Percentiles rank a stretch among this genome's conserved stretches.
phyloP scores from a whole-genome alignment of 2,329 filamentous ascomycete species.

The Sporothrix globosa region DNA sequence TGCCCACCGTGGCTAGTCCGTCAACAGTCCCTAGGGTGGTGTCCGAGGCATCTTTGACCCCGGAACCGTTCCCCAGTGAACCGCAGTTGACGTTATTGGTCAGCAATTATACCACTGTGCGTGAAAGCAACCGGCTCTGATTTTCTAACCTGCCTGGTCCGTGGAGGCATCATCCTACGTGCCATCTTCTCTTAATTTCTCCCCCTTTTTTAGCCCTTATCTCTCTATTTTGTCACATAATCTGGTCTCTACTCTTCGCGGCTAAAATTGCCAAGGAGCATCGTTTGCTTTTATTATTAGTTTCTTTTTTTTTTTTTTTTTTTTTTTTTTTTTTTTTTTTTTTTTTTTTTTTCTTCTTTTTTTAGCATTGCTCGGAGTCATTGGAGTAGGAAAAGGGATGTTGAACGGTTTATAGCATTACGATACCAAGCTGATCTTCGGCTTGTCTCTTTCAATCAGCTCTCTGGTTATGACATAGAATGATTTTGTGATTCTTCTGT shows the following conservation, averaged over 20 bases:
- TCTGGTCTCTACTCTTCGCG: constrained; percentile 8
- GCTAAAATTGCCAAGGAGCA: background rate
- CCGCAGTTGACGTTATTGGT: constrained; percentile 27
- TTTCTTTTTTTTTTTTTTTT: background rate
- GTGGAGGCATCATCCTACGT: background rate
- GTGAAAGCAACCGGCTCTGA: constrained; percentile 29
- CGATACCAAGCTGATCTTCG: constrained; percentile 23
- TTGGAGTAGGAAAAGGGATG: constrained; percentile 20
- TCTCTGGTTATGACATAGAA: background rate
- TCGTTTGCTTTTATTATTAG: background rate
- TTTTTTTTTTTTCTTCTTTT: background rate
- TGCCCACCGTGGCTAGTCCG: background rate
- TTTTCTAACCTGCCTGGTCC: no score
- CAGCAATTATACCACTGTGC: background rate
- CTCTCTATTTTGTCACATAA: constrained; percentile 4
- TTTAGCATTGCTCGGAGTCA: constrained; percentile 34
- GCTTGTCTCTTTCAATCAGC: background rate
- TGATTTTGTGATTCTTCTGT: background rate
- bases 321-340: background rate
- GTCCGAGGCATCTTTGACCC: background rate
- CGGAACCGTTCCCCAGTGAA: background rate
- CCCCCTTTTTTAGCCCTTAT: background rate
- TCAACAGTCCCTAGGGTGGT: background rate
- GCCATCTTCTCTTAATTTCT: background rate
- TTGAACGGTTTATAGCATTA: constrained; percentile 27